These are phyloP conservation scores for Hygrocybe punicea DNA, from an alignment of 768 basidiomycete genomes.

Conservation along the genomic window DNA sequence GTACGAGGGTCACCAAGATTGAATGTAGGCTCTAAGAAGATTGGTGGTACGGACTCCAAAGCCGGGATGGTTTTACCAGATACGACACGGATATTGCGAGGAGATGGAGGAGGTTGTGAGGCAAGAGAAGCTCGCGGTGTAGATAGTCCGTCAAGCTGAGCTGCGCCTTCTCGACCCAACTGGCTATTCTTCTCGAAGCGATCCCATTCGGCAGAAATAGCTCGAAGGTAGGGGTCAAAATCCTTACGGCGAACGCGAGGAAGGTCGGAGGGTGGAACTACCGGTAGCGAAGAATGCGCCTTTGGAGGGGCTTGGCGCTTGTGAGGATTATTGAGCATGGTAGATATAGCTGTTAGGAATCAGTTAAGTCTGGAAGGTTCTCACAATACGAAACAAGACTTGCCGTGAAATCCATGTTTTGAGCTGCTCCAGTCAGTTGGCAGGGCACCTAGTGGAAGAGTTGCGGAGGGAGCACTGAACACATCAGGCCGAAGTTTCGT, in stretches of 20 bases:
- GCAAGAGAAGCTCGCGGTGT: conserved; percentile 27
- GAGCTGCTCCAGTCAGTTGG: conserved; percentile 76
- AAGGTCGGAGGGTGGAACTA: conserved; percentile 67
- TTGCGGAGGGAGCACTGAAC: conserved; percentile 49
- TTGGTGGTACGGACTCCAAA: conserved; percentile 68
- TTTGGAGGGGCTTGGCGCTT: conserved; percentile 83
- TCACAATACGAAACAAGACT: conserved; percentile 19
- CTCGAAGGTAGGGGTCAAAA: conserved; percentile 77
- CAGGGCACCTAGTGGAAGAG: conserved; percentile 47
- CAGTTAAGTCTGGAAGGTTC: conserved; percentile 2
- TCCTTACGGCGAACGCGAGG: conserved; percentile 79
- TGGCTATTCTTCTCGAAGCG: conserved; percentile 54
- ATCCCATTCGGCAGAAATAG: conserved; percentile 74
- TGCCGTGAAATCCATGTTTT: conserved; percentile 87
- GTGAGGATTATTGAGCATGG: conserved; percentile 87
- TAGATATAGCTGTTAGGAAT: conserved; percentile 72
- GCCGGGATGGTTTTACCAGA: conserved; percentile 56
- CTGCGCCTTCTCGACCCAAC: conserved; percentile 38
- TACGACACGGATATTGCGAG: conserved; percentile 21
- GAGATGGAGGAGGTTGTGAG: conserved; percentile 16
- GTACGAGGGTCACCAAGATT: conserved; percentile 76
- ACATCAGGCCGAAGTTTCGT: conserved; percentile 48
- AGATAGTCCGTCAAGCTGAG: conserved; percentile 36
- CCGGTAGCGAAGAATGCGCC: conserved; percentile 74
- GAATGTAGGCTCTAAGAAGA: conserved; percentile 80